Conservation (phyloP, 2,329 filamentous ascomycete genomes). For the Aspergillus texensis region DNA sequence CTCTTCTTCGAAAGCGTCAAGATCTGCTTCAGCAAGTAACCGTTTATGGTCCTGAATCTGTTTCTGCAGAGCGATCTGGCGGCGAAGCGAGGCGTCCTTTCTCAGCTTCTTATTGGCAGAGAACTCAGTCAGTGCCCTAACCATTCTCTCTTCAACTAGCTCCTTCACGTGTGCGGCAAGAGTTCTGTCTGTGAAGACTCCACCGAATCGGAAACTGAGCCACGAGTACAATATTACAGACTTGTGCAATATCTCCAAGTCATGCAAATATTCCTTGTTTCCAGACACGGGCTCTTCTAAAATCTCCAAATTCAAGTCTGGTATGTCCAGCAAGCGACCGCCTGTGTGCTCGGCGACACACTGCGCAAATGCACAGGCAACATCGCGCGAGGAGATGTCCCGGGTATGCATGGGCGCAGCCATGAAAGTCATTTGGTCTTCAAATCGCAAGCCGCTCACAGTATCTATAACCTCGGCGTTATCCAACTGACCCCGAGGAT, state of each 20-base stretch:
- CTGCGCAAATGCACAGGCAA: constrained; percentile 66
- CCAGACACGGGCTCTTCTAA: constrained; percentile 61
- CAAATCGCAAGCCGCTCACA: constrained; percentile 66
- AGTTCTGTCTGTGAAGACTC: constrained; percentile 73
- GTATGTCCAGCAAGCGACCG: constrained; percentile 72
- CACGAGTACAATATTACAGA: constrained; percentile 84
- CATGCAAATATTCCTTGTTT: constrained; percentile 61
- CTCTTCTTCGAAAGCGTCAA: constrained; percentile 14
- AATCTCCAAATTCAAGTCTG: constrained; percentile 69
- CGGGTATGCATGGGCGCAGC: constrained; percentile 67
- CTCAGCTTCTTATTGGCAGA: constrained; percentile 48
- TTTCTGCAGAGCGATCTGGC: constrained; percentile 41
- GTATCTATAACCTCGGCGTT: constrained; percentile 76
- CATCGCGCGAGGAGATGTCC: constrained; percentile 42
- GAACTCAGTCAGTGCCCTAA: constrained; percentile 62
- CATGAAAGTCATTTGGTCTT: constrained; percentile 76
- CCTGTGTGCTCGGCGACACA: constrained; percentile 69
- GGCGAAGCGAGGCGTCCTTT: constrained; percentile 41
- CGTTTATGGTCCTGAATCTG: constrained; percentile 33
- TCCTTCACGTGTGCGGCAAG: constrained; percentile 79
- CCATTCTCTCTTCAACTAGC: constrained; percentile 76
- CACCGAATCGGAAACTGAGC: constrained; percentile 86
- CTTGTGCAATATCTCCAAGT: constrained; percentile 79
- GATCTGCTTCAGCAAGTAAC: constrained; percentile 26
- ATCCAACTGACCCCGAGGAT: constrained; percentile 62